Conservation (phyloP, 257 asterid species). For the Solanum chaucha region DNA sequence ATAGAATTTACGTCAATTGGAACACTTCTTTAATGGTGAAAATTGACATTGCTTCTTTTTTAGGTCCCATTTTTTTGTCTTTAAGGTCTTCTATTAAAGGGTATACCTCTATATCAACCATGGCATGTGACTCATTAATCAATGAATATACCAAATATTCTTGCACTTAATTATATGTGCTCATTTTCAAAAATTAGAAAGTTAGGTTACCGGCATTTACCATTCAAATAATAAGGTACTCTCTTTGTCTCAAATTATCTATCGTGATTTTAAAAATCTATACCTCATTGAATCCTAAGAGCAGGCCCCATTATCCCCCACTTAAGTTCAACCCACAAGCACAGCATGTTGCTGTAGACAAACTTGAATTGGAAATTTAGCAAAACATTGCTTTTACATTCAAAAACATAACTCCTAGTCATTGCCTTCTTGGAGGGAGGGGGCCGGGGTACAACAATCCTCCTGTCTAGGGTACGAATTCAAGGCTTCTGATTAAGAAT, state of each 20-base stretch:
- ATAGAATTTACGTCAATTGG: background rate
- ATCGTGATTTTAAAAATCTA: background rate
- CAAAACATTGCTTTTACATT: background rate
- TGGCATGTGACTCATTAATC: background rate
- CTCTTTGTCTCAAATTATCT: background rate
- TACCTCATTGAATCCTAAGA: no score
- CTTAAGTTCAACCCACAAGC: background rate
- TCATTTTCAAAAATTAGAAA: background rate
- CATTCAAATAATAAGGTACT: background rate
- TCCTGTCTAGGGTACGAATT: background rate
- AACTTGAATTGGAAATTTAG: background rate
- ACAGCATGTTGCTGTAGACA: no score
- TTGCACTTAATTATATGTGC: background rate
- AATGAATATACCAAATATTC: background rate
- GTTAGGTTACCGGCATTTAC: background rate
- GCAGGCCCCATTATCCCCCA: no score
- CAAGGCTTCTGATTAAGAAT: no score
- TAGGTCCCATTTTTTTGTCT: no score
- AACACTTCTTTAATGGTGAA: background rate
- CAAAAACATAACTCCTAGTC: background rate
- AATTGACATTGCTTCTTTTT: background rate
- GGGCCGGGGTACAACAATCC: background rate
- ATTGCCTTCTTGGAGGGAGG: background rate
- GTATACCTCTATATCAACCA: background rate
- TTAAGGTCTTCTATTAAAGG: background rate